Evolutionary conservation across 257 asterid genomes (phyloP).

Genomic region (Scutellaria galericulata): DNA sequence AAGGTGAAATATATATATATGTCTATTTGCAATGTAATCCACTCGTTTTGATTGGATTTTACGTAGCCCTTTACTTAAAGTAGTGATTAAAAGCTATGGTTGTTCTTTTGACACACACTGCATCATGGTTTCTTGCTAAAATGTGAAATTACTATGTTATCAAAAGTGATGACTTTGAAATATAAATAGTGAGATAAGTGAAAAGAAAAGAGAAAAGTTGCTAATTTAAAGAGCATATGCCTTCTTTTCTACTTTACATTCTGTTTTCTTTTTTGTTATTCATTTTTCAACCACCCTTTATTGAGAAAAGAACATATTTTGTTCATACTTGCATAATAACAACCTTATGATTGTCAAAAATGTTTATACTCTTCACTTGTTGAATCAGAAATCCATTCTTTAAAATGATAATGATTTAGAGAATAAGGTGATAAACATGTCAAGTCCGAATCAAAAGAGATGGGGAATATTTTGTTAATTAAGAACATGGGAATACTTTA

Average conservation of each 20-base stretch:
- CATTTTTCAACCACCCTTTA: constrained; percentile 5
- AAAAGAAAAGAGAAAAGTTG: constrained; percentile 40
- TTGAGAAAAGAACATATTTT: background rate
- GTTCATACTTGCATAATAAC: background rate
- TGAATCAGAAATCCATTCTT: too few relatives aligned
- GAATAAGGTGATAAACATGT: too few relatives aligned
- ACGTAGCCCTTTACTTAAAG: constrained; percentile 1
- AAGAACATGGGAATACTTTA: constrained; percentile 12
- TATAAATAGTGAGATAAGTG: constrained; percentile 38
- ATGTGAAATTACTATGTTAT: constrained; percentile 11
- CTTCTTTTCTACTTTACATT: constrained; percentile 33
- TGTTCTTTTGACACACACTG: background rate
- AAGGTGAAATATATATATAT: background rate
- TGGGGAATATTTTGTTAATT: background rate
- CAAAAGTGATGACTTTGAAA: constrained; percentile 22
- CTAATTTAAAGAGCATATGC: constrained; percentile 25
- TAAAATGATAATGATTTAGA: too few relatives aligned
- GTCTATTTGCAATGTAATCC: too few relatives aligned
- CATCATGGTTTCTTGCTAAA: constrained; percentile 10
- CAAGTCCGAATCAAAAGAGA: constrained; percentile 2
- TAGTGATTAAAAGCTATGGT: background rate
- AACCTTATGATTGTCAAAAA: background rate
- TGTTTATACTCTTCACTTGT: too few relatives aligned
- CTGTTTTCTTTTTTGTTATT: constrained; percentile 8
- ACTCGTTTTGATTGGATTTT: background rate